Percentiles rank a stretch among this genome's conserved stretches.
These are phyloP conservation scores for Colletotrichum magnum DNA, from an alignment of 2,329 filamentous ascomycete genomes.

Conservation along the genomic window DNA sequence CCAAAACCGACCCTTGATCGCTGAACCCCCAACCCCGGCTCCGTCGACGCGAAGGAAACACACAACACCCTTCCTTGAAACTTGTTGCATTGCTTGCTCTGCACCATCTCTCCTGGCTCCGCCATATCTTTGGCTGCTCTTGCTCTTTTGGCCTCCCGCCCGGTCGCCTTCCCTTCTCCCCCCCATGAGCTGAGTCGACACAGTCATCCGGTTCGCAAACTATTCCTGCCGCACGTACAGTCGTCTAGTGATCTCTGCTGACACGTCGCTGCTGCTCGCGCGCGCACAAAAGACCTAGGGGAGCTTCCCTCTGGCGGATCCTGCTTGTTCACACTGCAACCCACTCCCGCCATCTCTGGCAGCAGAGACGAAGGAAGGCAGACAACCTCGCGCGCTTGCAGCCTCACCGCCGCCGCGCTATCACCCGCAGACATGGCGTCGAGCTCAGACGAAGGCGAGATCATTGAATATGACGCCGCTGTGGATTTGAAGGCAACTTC, in stretches of 20 bases:
- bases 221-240: slow-evolving; percentile 40
- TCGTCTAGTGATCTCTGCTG: slow-evolving; percentile 40
- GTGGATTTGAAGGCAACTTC: slow-evolving; percentile 86
- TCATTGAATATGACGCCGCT: slow-evolving; percentile 77
- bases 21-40: slow-evolving; percentile 8
- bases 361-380: neutral
- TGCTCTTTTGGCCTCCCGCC: slow-evolving; percentile 23
- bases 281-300: slow-evolving; percentile 40
- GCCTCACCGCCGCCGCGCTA: neutral
- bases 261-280: slow-evolving; percentile 40
- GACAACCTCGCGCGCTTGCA: neutral
- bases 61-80: slow-evolving; percentile 10
- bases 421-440: slow-evolving; percentile 47
- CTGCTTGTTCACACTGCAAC: slow-evolving; percentile 18
- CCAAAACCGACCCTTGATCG: slow-evolving; percentile 34
- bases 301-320: slow-evolving; percentile 39
- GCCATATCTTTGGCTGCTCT: slow-evolving; percentile 16
- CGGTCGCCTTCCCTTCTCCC: slow-evolving; percentile 21
- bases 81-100: slow-evolving; percentile 20
- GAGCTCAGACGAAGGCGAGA: slow-evolving; percentile 90
- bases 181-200: slow-evolving; percentile 42
- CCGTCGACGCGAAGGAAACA: slow-evolving; percentile 7
- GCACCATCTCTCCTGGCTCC: neutral
- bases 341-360: neutral
- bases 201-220: slow-evolving; percentile 43